Percentiles rank a stretch among this genome's conserved stretches.
Conservation (phyloP, 2,329 filamentous ascomycete genomes). For the Exophiala calicioides region DNA sequence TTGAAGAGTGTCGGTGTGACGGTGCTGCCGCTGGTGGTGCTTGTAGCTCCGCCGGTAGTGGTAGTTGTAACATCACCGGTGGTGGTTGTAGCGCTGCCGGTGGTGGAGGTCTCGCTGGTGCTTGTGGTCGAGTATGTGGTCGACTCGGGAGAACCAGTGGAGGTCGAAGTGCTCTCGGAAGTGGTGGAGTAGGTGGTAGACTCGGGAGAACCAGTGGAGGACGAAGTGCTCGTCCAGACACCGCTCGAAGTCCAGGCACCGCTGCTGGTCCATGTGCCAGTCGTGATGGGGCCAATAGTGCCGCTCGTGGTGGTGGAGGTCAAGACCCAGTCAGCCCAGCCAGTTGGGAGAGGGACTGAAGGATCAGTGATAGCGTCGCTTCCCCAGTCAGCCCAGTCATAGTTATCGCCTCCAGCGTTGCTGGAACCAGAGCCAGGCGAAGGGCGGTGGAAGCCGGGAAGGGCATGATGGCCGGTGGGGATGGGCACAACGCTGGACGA, state of each 20-base stretch:
- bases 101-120: background rate
- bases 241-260: slow-evolving; percentile 1
- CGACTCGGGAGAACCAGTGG: background rate
- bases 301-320: slow-evolving; percentile 5
- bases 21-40: background rate
- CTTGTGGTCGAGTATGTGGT: background rate
- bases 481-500: slow-evolving; percentile 16
- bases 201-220: slow-evolving; percentile 1
- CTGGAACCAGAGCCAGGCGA: background rate
- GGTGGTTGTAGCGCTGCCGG: background rate
- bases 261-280: slow-evolving; percentile 2
- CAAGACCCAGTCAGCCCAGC: slow-evolving; percentile 18
- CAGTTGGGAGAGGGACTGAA: slow-evolving; percentile 3
- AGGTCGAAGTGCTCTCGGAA: slow-evolving; percentile 2
- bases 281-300: slow-evolving; percentile 2
- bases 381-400: slow-evolving; percentile 20
- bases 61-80: too few relatives aligned
- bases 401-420: slow-evolving; percentile 5
- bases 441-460: slow-evolving; percentile 9
- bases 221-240: background rate
- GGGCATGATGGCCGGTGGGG: slow-evolving; percentile 14
- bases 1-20: slow-evolving; percentile 5
- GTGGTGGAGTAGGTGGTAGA: slow-evolving; percentile 3
- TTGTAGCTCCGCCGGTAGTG: too few relatives aligned
- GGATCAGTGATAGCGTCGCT: slow-evolving; percentile 14